Conservation (phyloP, 2,329 filamentous ascomycete species). For the Ceratocystis lukuohia region DNA sequence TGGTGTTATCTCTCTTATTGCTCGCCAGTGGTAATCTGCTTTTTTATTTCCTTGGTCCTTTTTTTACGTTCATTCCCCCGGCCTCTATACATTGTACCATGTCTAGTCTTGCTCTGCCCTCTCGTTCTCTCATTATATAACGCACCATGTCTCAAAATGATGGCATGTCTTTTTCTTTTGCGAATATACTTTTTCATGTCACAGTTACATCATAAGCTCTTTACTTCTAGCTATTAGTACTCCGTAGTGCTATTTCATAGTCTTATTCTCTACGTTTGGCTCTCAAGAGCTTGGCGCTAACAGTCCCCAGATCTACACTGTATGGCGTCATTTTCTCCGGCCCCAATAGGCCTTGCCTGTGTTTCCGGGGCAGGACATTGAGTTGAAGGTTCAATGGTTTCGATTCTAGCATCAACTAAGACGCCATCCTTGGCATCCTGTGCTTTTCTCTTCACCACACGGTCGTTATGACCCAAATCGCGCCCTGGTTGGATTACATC, state of each 20-base stretch:
- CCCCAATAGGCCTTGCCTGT: neutral
- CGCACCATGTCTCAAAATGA: slow-evolving; percentile 7
- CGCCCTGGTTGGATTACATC: slow-evolving; percentile 68
- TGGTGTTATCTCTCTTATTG: slow-evolving; percentile 3
- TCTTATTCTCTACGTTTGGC: neutral
- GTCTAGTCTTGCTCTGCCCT: neutral
- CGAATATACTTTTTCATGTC: slow-evolving; percentile 3
- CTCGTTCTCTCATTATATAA: neutral
- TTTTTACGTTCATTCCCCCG: slow-evolving; percentile 7
- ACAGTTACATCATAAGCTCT: neutral
- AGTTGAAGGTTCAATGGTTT: neutral
- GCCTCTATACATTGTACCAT: neutral
- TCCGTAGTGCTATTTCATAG: neutral
- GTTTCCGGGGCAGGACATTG: neutral
- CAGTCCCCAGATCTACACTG: slow-evolving; percentile 14
- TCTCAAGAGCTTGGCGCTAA: neutral
- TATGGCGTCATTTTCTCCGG: no score
- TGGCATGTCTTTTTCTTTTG: neutral
- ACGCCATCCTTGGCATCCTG: slow-evolving; percentile 24
- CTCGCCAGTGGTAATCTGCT: no score
- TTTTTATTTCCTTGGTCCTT: neutral
- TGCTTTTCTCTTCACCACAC: slow-evolving; percentile 23
- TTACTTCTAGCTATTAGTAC: neutral
- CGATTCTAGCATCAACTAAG: slow-evolving; percentile 12
- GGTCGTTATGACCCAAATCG: slow-evolving; percentile 71